Evolutionary conservation across 495 filamentous ascomycete species (phyloP), one percentile per base, ranked within the genome.

Genomic region (Friedmanniomyces simplex): DNA sequence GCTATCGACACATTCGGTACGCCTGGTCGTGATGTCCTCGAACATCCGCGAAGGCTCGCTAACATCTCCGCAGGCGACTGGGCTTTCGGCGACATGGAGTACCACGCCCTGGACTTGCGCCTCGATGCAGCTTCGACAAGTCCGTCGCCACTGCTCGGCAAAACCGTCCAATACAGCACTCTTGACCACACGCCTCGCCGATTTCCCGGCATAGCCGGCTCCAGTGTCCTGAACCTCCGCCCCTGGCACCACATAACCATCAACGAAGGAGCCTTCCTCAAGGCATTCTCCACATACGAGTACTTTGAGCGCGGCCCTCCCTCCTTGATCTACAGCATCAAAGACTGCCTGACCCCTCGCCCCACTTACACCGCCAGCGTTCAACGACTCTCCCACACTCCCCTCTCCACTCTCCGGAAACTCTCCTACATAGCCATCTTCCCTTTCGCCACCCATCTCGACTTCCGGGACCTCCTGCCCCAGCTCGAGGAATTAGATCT

Each of bases 201-300:
- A 22, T 56, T 37, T 18, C 41, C 28, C 14, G 45, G 52, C 50
- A 13, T 59, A n/a, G 50, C 55, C 10, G 25, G 18, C 22, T 54
- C 59, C 13, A 59, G 55, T 46, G 21, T 64, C 41, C 53, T 61
- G 11, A 22, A 48, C 18, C 58, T 57, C 5, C 56, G 55, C 10
- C 39, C 47, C 4, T 67, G 65, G 65, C 21, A 50, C 2, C 47
- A 55, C 36, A 25, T 67, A 12, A 34, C 13, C 25, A 18, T 65
- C n/a, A 65, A 65, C 42, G 65, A 67, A 50, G 62, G 62, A 28
- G 50, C 59, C 13, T 65, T 58, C 42, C 53, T 67, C 8, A 60
- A 60, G 45, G 62, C 63, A 8, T 67, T 65, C 54, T 55, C 63
- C 1, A 67, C 65, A 1, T 65, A 67, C 57, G 65, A 67, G 48